Evolutionary conservation across 2,329 filamentous ascomycete species (phyloP), one percentile per base, ranked within the genome.

Genomic region (Colletotrichum sp.): DNA sequence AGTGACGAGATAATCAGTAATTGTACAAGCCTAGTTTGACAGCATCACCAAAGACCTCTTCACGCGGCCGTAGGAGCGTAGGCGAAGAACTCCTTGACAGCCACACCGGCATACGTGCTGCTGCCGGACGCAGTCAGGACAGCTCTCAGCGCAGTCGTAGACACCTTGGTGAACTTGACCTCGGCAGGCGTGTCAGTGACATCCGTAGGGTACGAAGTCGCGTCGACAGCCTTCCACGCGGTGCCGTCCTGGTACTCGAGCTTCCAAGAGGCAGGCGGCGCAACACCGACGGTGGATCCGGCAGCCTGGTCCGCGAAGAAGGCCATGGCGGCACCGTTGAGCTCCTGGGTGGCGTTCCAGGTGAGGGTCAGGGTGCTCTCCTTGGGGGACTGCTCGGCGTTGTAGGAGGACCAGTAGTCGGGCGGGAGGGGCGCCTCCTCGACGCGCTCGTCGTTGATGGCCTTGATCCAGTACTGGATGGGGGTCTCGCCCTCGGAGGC

Each of bases 361-460:
- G 79, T 80, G 58, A 83, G 81, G 5, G 80, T 81, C 60, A 85
- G 78, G 6, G 78, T 80, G 75, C 77, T 83, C n/a, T 61, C 77
- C 70, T 77, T 70, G 2, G 83, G 84, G 7, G 83, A 84, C 52
- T 64, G 68, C n/a, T 82, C 79, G 7, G 78, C 82, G 18, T 76
- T 79, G 75, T 83, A 85, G 9, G 83, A 84, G 67, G 76, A 78
- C 84, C 84, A 85, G 77, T 85, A 85, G 74, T 85, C 84, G 4
- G 84, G 83, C 43, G 83, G 84, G 9, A 85, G 79, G 6, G 84
- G 83, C 25, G 78, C 81, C 61, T 74, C 64, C 52, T 80, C 79
- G 30, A 85, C 79, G 58, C 77, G 76, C 22, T 76, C 81, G 67
- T 85, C 83, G 73, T 85, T 83, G 64, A 84, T 75, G 15, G 83